Conservation (phyloP, 345 rosid species). For the Fremontodendron californicum region DNA sequence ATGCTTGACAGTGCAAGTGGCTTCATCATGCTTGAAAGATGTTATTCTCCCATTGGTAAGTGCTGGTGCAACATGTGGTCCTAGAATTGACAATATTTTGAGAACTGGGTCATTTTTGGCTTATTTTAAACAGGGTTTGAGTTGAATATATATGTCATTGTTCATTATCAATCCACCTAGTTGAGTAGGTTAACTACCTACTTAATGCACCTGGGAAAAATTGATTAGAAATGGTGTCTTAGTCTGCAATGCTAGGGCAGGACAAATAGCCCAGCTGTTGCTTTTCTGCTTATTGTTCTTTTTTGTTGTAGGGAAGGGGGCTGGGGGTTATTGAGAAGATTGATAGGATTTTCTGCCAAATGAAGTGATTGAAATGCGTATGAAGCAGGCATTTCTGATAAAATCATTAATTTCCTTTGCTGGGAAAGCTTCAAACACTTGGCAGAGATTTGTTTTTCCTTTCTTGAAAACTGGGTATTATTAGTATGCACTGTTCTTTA, state of each 20-base stretch:
- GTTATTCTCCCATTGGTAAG: neutral
- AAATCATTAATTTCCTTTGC: neutral
- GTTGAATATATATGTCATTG: neutral
- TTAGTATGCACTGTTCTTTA: neutral
- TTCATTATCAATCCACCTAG: neutral
- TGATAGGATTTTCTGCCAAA: neutral
- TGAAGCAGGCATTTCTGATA: neutral
- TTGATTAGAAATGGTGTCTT: neutral
- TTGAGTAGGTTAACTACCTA: neutral
- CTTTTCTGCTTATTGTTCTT: neutral
- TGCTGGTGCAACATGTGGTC: slow-evolving; percentile 21
- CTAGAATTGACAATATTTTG: slow-evolving; percentile 5
- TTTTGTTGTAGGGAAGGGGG: neutral
- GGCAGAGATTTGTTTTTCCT: neutral
- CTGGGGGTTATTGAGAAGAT: neutral
- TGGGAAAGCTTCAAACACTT: neutral
- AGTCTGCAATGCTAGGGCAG: neutral
- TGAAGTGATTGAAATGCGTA: neutral
- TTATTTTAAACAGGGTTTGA: neutral
- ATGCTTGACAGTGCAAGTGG: slow-evolving; percentile 5
- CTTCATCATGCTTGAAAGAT: neutral
- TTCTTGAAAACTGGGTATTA: neutral
- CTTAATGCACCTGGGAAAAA: neutral
- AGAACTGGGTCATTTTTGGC: slow-evolving; percentile 7
- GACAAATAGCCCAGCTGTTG: neutral